Evolutionary conservation across 306 rosid genomes (phyloP).

Genomic region (Herpetospermum pedunculosum): DNA sequence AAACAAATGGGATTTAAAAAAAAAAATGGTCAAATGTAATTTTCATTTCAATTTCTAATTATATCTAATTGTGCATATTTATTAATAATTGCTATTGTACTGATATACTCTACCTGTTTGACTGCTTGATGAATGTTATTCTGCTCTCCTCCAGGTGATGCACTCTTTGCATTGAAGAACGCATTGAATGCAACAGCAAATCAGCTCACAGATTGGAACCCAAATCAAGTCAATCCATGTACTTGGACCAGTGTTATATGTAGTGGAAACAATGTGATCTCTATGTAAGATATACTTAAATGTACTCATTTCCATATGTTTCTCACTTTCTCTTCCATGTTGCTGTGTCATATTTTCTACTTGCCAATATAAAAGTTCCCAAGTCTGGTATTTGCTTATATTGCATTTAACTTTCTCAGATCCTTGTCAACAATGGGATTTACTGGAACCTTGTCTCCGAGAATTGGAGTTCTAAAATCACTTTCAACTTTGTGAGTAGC

Average conservation of each 20-base stretch:
- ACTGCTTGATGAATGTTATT: constrained; percentile 12
- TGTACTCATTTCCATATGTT: constrained; percentile 1
- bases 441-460: constrained; percentile 63
- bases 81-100: neutral
- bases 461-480: constrained; percentile 51
- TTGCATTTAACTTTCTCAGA: constrained; percentile 37
- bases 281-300: constrained; percentile 56
- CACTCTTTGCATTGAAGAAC: constrained; percentile 43
- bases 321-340: neutral
- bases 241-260: constrained; percentile 85
- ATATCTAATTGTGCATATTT: neutral
- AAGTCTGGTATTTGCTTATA: constrained; percentile 14
- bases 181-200: constrained; percentile 48
- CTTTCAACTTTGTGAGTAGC: constrained; percentile 66
- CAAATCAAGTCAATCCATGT: constrained; percentile 87
- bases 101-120: constrained; percentile 10
- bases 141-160: constrained; percentile 60
- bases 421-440: constrained; percentile 77
- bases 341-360: constrained; percentile 8
- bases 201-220: constrained; percentile 84
- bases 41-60: neutral
- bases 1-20: neutral
- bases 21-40: neutral
- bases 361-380: constrained; percentile 3
- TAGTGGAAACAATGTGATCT: constrained; percentile 31